These are phyloP conservation scores for Raphanus raphanistrum DNA, from an alignment of 345 rosid species.

Conservation along the genomic window DNA sequence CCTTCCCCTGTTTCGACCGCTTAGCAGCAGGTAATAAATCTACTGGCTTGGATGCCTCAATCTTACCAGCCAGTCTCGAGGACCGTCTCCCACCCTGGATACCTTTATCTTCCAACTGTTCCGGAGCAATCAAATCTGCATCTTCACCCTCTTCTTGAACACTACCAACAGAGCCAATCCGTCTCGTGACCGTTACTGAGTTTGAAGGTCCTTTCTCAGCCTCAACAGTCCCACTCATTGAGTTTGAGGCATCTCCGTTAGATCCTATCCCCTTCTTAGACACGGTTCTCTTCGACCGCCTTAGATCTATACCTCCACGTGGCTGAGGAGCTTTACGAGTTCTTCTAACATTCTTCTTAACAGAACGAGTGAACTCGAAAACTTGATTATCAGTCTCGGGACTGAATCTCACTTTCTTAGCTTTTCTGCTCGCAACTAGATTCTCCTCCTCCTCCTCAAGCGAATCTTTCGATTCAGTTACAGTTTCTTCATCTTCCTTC, in stretches of 20 bases:
- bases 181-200: not conserved
- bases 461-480: not conserved
- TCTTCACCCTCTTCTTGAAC: not conserved
- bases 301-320: not conserved
- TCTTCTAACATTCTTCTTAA: conserved; percentile 16
- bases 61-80: not conserved
- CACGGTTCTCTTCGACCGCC: not conserved
- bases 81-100: not conserved
- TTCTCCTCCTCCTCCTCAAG: conserved; percentile 4
- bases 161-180: conserved; percentile 1
- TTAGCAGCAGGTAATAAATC: not conserved
- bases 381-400: conserved; percentile 52
- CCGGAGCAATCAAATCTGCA: not conserved
- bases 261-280: conserved; percentile 3
- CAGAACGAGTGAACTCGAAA: conserved; percentile 46
- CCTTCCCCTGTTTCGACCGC: not conserved
- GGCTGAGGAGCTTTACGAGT: not conserved
- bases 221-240: not conserved
- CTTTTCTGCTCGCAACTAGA: not conserved
- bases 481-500: not conserved
- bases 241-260: not conserved
- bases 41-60: not conserved
- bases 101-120: not conserved
- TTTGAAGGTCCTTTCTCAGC: not conserved
- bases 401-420: conserved; percentile 64